These are phyloP conservation scores for Lasiodiplodia hormozganensis DNA, from an alignment of 2,329 filamentous ascomycete species.

Conservation along the genomic window DNA sequence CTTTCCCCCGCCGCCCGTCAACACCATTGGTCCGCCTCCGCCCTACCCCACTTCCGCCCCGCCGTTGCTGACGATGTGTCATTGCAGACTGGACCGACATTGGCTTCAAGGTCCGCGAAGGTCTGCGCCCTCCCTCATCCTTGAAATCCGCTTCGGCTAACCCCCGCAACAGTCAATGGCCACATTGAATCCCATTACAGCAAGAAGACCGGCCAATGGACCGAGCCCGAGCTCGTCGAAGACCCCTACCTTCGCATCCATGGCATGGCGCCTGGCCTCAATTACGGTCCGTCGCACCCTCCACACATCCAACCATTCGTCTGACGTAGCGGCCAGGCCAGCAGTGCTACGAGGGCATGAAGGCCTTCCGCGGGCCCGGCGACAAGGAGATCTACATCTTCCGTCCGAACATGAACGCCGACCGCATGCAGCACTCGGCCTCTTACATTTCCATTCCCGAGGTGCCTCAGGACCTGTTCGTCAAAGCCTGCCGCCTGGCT, in stretches of 20 bases:
- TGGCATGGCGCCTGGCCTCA: slow-evolving; percentile 92
- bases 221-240: slow-evolving; percentile 76
- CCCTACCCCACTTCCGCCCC: background rate
- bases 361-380: slow-evolving; percentile 83
- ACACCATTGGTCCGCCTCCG: slow-evolving; percentile 68
- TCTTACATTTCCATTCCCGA: slow-evolving; percentile 82
- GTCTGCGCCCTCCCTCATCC: slow-evolving; percentile 54
- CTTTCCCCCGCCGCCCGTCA: slow-evolving; percentile 80
- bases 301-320: background rate
- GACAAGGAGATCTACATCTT: slow-evolving; percentile 80
- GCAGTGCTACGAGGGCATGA: slow-evolving; percentile 98
- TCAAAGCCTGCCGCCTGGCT: slow-evolving; percentile 77
- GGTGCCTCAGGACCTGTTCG: slow-evolving; percentile 78
- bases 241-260: slow-evolving; percentile 89
- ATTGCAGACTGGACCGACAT: slow-evolving; percentile 84
- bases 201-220: slow-evolving; percentile 76
- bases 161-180: slow-evolving; percentile 74
- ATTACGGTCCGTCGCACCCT: slow-evolving; percentile 67
- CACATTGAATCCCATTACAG: slow-evolving; percentile 91
- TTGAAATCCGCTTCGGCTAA: background rate
- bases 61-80: slow-evolving; percentile 16
- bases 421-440: slow-evolving; percentile 83
- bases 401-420: slow-evolving; percentile 83
- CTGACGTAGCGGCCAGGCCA: slow-evolving; percentile 59
- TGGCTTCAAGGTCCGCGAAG: slow-evolving; percentile 91